Evolutionary conservation across 208 protist species (phyloP).

Genomic region (Wallacemonas sp.): DNA sequence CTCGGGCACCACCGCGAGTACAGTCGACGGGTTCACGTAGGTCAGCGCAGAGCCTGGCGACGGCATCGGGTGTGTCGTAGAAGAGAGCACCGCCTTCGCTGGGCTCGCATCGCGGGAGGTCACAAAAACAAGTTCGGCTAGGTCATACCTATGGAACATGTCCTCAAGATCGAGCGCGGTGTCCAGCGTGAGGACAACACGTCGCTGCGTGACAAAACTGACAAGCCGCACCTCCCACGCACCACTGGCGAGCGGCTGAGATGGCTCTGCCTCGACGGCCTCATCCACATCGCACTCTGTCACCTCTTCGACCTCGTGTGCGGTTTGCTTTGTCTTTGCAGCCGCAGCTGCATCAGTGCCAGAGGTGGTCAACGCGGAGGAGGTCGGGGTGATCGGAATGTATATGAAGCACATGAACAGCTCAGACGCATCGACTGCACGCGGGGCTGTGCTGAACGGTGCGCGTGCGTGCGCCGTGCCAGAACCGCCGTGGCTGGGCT

Average conservation of each 20-base stretch:
- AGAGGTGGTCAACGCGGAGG: neutral
- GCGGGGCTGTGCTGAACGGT: no score
- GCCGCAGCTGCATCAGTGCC: no score
- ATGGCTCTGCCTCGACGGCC: neutral
- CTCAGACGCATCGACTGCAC: slow-evolving; percentile 45
- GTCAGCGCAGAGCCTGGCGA: neutral
- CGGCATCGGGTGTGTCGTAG: neutral
- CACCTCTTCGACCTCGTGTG: neutral
- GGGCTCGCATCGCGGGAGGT: neutral
- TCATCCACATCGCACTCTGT: neutral
- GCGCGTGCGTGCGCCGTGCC: neutral
- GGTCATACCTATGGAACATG: slow-evolving; percentile 62
- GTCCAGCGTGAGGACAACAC: slow-evolving; percentile 21
- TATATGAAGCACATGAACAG: slow-evolving; percentile 70
- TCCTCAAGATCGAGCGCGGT: slow-evolving; percentile 66
- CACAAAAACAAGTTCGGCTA: slow-evolving; percentile 76
- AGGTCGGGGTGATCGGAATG: neutral
- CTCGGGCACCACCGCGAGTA: slow-evolving; percentile 38
- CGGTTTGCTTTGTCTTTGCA: no score
- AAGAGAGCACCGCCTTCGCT: no score
- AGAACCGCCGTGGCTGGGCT: neutral
- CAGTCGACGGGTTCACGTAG: neutral
- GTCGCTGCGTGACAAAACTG: slow-evolving; percentile 74
- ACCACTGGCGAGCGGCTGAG: neutral
- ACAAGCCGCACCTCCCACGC: slow-evolving; percentile 50